phyloP scores from a whole-genome alignment of 208 protist species.

The Angomonas ambiguus region DNA sequence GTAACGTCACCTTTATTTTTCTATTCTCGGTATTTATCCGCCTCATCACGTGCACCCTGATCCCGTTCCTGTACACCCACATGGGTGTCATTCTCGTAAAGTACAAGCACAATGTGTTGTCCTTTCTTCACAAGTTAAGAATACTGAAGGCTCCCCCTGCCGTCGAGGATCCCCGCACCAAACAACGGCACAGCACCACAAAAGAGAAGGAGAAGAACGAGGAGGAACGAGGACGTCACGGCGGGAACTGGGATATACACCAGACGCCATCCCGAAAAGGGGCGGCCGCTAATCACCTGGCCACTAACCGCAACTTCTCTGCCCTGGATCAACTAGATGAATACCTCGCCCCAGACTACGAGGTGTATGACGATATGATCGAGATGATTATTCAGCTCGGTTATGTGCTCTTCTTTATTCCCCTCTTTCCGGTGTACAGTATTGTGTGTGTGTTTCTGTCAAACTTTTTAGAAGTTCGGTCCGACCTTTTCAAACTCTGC shows the following conservation, averaged over 20 bases:
- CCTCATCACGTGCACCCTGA: conserved; percentile 40
- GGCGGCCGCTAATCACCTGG: background rate
- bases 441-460: conserved; percentile 42
- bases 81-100: conserved; percentile 2
- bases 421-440: conserved; percentile 55
- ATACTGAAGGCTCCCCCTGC: background rate
- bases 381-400: conserved; percentile 80
- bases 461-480: conserved; percentile 67
- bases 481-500: conserved; percentile 64
- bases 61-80: conserved; percentile 57
- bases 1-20: conserved; percentile 37
- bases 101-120: background rate
- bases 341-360: conserved; percentile 32
- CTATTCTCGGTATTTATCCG: conserved; percentile 38
- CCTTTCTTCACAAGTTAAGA: background rate
- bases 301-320: conserved; percentile 28
- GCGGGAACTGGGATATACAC: background rate
- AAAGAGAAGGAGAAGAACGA: background rate
- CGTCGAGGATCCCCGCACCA: too few species aligned
- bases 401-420: conserved; percentile 66
- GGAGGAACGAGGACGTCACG: background rate
- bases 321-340: conserved; percentile 43
- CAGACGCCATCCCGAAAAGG: too few species aligned
- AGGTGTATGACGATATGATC: conserved; percentile 67
- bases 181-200: background rate